These are phyloP conservation scores for Eutrema heterophyllum DNA, from an alignment of 345 rosid species.

Conservation along the genomic window DNA sequence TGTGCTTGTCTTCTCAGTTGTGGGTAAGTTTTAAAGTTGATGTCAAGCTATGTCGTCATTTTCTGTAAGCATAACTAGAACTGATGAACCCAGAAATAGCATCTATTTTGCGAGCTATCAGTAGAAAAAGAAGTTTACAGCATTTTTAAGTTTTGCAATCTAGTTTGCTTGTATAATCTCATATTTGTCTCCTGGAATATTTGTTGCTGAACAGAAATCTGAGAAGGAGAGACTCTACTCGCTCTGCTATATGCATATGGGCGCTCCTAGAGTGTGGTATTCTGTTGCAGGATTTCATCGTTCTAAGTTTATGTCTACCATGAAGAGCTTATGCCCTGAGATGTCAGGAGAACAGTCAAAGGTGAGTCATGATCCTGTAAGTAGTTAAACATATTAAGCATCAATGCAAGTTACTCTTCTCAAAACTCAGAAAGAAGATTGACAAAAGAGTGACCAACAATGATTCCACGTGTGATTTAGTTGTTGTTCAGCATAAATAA, in stretches of 20 bases:
- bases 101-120: not conserved
- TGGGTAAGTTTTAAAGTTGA: conserved; percentile 52
- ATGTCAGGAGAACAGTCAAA: conserved; percentile 25
- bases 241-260: conserved; percentile 59
- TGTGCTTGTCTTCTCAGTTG: conserved; percentile 54
- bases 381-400: conserved; percentile 16
- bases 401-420: conserved; percentile 1
- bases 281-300: conserved; percentile 44
- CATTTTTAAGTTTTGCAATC: not conserved
- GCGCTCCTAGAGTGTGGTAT: conserved; percentile 69
- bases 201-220: conserved; percentile 47
- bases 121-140: not conserved
- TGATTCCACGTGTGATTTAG: not conserved
- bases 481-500: not conserved
- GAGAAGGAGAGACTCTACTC: conserved; percentile 63
- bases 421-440: not conserved
- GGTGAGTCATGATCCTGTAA: conserved; percentile 38
- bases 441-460: conserved; percentile 2
- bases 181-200: conserved; percentile 12
- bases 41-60: conserved; percentile 1
- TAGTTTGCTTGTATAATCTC: conserved; percentile 13
- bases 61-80: not conserved
- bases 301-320: conserved; percentile 35
- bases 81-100: not conserved
- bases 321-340: conserved; percentile 37